A percentile compares a stretch with the other conserved stretches of the same genome.
These are phyloP conservation scores for Fusarium sp. DNA, from an alignment of 2,329 filamentous ascomycete genomes.

Conservation along the genomic window DNA sequence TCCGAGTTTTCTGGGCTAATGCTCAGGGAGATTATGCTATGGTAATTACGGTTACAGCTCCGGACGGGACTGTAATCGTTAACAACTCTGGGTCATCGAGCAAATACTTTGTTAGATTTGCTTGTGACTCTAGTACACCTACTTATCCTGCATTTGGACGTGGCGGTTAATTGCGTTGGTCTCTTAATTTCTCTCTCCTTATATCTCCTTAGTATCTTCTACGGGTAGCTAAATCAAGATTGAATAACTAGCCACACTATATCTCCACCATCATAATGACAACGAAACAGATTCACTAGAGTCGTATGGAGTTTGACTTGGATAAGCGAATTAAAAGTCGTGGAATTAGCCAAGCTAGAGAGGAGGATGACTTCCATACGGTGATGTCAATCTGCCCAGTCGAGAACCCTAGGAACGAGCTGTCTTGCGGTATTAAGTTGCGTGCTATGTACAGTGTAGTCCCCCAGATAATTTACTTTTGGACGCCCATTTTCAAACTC, in stretches of 20 bases:
- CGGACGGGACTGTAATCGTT: constrained; percentile 1
- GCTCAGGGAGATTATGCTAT: constrained; percentile 2
- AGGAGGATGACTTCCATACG: background rate
- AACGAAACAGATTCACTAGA: too few species aligned
- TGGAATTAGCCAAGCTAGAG: too few species aligned
- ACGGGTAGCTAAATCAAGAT: too few species aligned
- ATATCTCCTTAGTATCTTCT: too few species aligned
- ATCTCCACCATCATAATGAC: too few species aligned
- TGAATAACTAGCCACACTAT: too few species aligned
- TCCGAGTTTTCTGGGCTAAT: constrained; percentile 5
- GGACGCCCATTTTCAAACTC: background rate
- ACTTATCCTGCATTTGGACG: background rate
- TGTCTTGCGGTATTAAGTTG: background rate
- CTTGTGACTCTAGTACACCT: background rate
- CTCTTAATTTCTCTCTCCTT: background rate
- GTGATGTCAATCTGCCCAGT: background rate
- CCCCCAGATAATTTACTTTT: background rate
- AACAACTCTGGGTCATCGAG: background rate
- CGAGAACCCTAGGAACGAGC: background rate
- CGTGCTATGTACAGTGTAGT: background rate
- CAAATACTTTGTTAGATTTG: constrained; percentile 5
- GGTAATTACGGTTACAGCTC: background rate
- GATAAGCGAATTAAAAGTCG: background rate
- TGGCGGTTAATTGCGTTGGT: background rate
- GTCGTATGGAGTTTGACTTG: too few species aligned